Evolutionary conservation across 805 yeast species (phyloP).

Genomic region (Saccharomycopsis malanga): DNA sequence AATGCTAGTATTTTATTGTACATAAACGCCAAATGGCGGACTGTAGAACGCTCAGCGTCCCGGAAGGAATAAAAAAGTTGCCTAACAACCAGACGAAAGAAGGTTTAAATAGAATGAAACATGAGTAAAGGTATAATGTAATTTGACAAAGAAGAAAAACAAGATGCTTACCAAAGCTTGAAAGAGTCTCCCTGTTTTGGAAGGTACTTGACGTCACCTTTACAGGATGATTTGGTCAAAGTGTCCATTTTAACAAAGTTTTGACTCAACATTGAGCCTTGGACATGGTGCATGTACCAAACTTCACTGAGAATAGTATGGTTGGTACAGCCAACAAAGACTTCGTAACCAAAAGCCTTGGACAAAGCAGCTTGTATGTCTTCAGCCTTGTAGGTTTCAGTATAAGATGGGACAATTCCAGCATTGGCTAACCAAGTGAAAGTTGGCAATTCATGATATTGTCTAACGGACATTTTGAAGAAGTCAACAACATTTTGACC

Average conservation of each 20-base stretch:
- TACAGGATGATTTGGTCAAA: conserved; percentile 54
- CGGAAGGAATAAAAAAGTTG: too few relatives aligned
- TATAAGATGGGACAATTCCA: conserved; percentile 62
- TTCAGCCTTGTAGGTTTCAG: conserved; percentile 47
- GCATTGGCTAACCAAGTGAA: conserved; percentile 56
- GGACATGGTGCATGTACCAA: conserved; percentile 75
- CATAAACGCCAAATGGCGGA: too few relatives aligned
- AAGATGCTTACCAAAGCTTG: conserved; percentile 17
- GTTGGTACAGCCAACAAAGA: conserved; percentile 54
- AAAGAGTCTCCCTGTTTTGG: conserved; percentile 21
- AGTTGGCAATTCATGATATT: conserved; percentile 58
- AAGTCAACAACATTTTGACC: conserved; percentile 59
- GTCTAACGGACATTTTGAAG: conserved; percentile 50
- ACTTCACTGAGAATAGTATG: conserved; percentile 37
- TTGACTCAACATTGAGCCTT: conserved; percentile 67
- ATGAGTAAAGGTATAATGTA: too few relatives aligned
- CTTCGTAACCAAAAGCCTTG: conserved; percentile 47
- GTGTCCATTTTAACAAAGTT: conserved; percentile 58
- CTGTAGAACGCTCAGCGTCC: too few relatives aligned
- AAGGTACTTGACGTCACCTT: conserved; percentile 35
- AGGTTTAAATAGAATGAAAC: not conserved
- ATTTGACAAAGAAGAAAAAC: not conserved
- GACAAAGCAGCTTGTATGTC: conserved; percentile 49
- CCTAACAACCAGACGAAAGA: not conserved
- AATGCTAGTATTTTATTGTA: too few relatives aligned